These are phyloP conservation scores for Flagelloscypha sp. DNA, from an alignment of 768 basidiomycete species.

Conservation along the genomic window DNA sequence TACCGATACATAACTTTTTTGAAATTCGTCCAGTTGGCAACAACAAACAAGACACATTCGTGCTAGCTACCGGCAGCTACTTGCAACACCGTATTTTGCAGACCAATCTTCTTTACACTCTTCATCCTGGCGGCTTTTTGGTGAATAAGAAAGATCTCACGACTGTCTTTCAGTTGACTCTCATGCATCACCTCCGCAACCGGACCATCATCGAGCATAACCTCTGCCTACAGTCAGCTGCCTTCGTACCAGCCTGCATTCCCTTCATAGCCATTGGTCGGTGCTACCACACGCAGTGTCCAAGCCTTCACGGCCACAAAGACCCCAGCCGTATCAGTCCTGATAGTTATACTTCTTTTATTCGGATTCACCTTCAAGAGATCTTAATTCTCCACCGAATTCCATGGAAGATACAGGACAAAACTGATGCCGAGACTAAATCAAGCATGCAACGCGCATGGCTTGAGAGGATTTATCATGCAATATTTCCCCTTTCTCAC, in stretches of 20 bases:
- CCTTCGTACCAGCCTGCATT: conserved; percentile 35
- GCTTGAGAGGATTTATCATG: conserved; percentile 39
- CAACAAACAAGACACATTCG: too few species aligned
- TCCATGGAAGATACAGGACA: conserved; percentile 9
- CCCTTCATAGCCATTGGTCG: conserved; percentile 18
- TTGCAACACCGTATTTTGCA: too few species aligned
- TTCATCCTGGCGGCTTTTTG: too few species aligned
- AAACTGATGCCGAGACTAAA: too few species aligned
- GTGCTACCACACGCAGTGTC: conserved; percentile 26
- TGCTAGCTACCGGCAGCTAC: too few species aligned
- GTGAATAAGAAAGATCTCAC: too few species aligned
- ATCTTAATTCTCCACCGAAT: conserved; percentile 37
- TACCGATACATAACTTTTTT: too few species aligned
- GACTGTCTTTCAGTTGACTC: too few species aligned
- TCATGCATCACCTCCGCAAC: conserved; percentile 17
- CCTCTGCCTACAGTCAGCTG: conserved; percentile 18
- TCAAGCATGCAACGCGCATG: conserved; percentile 32
- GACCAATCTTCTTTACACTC: too few species aligned
- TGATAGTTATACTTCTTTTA: conserved; percentile 31
- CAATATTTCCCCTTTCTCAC: conserved; percentile 38
- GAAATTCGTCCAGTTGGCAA: too few species aligned
- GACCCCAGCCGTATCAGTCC: too few species aligned
- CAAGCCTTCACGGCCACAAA: too few species aligned
- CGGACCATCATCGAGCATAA: conserved; percentile 24
- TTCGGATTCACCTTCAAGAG: conserved; percentile 40